Evolutionary conservation across 805 yeast genomes (phyloP).

Genomic region (Candida coquimbonensis): DNA sequence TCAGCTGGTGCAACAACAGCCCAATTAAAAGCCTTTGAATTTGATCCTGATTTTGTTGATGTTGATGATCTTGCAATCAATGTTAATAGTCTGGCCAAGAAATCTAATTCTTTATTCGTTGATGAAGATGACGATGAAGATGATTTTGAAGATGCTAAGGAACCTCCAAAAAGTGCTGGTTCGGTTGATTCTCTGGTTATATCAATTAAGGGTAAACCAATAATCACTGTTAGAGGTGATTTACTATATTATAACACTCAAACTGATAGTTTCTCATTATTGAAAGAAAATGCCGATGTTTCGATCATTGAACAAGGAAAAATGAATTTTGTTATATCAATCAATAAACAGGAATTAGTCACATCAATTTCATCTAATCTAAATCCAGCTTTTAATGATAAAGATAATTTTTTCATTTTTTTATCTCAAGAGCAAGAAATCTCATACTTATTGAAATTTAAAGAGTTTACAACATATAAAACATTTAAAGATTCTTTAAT

Average conservation of each 20-base stretch:
- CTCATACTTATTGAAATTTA: slow-evolving; percentile 62
- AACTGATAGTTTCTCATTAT: slow-evolving; percentile 16
- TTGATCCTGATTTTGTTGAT: slow-evolving; percentile 24
- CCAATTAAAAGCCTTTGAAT: slow-evolving; percentile 53
- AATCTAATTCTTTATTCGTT: neutral
- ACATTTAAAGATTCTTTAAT: slow-evolving; percentile 48
- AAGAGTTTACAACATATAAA: slow-evolving; percentile 30
- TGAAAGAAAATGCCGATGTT: slow-evolving; percentile 29
- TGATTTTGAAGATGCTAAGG: slow-evolving; percentile 26
- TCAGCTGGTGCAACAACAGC: slow-evolving; percentile 36
- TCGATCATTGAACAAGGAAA: slow-evolving; percentile 37
- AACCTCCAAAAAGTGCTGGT: slow-evolving; percentile 10
- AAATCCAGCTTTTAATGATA: slow-evolving; percentile 61
- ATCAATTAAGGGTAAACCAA: slow-evolving; percentile 21
- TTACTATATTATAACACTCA: slow-evolving; percentile 19
- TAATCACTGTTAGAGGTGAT: slow-evolving; percentile 11
- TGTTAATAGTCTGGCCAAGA: slow-evolving; percentile 4
- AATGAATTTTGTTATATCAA: slow-evolving; percentile 49
- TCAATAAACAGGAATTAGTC: slow-evolving; percentile 32
- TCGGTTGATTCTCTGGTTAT: neutral
- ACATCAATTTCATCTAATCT: slow-evolving; percentile 40
- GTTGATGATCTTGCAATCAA: slow-evolving; percentile 6
- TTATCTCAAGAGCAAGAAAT: slow-evolving; percentile 37
- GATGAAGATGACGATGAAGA: slow-evolving; percentile 24
- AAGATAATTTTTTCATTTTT: slow-evolving; percentile 55